Evolutionary conservation across 192 early-diverging fungal genomes (phyloP).

Genomic region (Rhizophlyctis rosea): DNA sequence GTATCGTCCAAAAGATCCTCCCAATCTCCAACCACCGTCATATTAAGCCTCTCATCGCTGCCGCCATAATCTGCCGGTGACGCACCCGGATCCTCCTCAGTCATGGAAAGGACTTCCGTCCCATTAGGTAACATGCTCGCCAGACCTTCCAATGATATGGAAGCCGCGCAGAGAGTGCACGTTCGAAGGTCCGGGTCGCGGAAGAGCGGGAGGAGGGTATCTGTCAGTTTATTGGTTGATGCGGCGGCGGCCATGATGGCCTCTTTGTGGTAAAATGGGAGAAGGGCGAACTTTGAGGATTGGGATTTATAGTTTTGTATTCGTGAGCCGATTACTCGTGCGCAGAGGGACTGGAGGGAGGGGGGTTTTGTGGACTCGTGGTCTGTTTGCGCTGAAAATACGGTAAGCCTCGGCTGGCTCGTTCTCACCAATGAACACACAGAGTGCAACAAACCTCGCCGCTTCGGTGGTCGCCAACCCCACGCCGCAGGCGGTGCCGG

Average conservation of each 20-base stretch:
- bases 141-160: neutral
- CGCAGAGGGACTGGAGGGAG: neutral
- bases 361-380: too few species aligned
- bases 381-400: too few species aligned
- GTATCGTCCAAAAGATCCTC: neutral
- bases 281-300: neutral
- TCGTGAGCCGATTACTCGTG: neutral
- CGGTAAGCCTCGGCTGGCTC: too few species aligned
- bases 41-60: too few species aligned
- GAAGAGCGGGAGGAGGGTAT: neutral
- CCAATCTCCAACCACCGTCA: neutral
- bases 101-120: neutral
- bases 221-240: neutral
- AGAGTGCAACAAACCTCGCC: too few species aligned
- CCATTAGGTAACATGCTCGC: neutral
- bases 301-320: neutral
- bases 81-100: neutral
- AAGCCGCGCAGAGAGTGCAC: neutral
- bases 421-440: too few species aligned
- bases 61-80: neutral
- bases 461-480: too few species aligned
- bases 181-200: neutral
- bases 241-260: slow-evolving; percentile 1
- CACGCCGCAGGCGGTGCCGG: neutral
- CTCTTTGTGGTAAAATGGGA: neutral